Base-by-base conservation (phyloP, 805 yeast species). In the Spathaspora gorwiae region DNA sequence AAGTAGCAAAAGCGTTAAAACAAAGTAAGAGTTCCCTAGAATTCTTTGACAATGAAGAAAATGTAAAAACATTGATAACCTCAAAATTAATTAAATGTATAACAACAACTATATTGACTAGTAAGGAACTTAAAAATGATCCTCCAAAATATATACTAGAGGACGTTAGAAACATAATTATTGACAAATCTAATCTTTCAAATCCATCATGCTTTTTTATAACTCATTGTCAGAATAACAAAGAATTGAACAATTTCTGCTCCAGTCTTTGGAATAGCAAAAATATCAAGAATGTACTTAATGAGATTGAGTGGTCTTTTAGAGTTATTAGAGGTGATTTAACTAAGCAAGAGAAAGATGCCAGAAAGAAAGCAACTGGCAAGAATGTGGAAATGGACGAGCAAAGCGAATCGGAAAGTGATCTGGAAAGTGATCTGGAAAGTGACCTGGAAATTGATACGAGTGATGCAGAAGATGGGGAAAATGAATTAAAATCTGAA, bases 181-280 rank as follows among this genome's bases (percentile, higher is more conserved):
- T 44, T 7, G 66, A 70, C 51, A 68, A 68, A 50, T 7, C 54
- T 3, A 37, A 54, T 44, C 39, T 53, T 13, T 39, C 56, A 7
- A 76, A 80, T 52, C 84, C 87, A 1, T 65, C 73, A 35, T 62
- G 66, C 31, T 80, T 71, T 47, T 72, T 72, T 59, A 72, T 65
- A 38, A 53, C 55, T 2, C 60, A 72, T 55, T 65, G 77, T 34
- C 75, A 71, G 51, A 53, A 58, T 44, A 60, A 66, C 49, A 67
- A 66, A 50, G 63, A 49, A 6, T 43, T 72, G 34, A 80, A 82
- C 55, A 72, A 68, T 44, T 54, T 72, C 39, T 61, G 81, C 43
- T 77, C 83, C 5, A 70, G 57, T 42, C 39, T 78, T 12, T 76
- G 75, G 71, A 77, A 78, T 50, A 65, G 63, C 52, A 68, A 68